Evolutionary conservation across 2,329 filamentous ascomycete species (phyloP).

Genomic region (Emergomyces pasteurianus): DNA sequence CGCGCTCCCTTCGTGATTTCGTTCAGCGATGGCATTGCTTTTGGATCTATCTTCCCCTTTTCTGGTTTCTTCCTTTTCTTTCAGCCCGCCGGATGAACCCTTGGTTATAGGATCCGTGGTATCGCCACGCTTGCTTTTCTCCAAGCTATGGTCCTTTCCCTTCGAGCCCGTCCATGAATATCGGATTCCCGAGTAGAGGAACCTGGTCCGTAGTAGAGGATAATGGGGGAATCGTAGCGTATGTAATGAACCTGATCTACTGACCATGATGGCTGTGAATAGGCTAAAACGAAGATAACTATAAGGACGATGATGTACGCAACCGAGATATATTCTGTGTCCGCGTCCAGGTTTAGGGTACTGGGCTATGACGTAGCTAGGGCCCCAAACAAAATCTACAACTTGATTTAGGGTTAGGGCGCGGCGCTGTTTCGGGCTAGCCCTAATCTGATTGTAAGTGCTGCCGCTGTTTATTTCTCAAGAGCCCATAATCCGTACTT

Average conservation of each 20-base stretch:
- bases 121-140: constrained; percentile 21
- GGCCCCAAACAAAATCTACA: no score
- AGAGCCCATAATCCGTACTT: no score
- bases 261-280: neutral
- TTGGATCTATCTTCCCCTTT: constrained; percentile 26
- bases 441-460: no score
- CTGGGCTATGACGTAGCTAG: no score
- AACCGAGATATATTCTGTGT: no score
- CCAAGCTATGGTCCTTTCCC: constrained; percentile 22
- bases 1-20: constrained; percentile 25
- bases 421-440: no score
- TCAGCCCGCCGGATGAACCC: constrained; percentile 17
- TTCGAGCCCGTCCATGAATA: constrained; percentile 23
- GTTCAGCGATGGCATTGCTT: constrained; percentile 30
- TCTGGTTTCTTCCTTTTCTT: constrained; percentile 21
- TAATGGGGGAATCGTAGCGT: neutral
- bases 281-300: neutral
- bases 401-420: no score
- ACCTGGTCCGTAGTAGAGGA: neutral
- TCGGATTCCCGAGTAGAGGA: neutral
- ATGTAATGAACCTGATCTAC: neutral
- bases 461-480: no score
- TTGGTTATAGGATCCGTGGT: constrained; percentile 23
- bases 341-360: no score
- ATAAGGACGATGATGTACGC: neutral